Evolutionary conservation across 345 rosid species (phyloP).

Genomic region (Fremontodendron californicum): DNA sequence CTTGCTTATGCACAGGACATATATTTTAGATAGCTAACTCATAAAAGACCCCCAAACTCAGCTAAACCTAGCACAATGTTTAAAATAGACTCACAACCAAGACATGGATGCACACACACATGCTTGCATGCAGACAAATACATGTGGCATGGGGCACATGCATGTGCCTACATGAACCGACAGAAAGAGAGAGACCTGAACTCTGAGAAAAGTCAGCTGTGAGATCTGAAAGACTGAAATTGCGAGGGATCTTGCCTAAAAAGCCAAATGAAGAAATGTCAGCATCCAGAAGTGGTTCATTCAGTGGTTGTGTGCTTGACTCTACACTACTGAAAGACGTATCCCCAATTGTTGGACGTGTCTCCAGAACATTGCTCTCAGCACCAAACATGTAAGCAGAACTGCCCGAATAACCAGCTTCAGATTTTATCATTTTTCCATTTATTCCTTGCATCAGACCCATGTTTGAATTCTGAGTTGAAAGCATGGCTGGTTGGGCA

Average conservation of each 20-base stretch:
- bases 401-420: constrained; percentile 61
- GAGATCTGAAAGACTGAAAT: constrained; percentile 91
- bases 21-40: background rate
- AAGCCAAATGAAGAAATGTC: constrained; percentile 72
- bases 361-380: constrained; percentile 59
- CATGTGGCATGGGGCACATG: background rate
- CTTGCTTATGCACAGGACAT: background rate
- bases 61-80: background rate
- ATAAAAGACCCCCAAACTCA: background rate
- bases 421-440: constrained; percentile 83
- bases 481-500: constrained; percentile 51
- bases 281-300: constrained; percentile 66
- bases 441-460: constrained; percentile 75
- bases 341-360: constrained; percentile 63
- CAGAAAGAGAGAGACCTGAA: constrained; percentile 58
- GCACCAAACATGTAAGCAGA: constrained; percentile 67
- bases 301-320: constrained; percentile 65
- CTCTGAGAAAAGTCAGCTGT: constrained; percentile 84
- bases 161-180: background rate
- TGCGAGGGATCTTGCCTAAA: constrained; percentile 73
- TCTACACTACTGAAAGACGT: constrained; percentile 71
- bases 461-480: constrained; percentile 64
- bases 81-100: background rate
- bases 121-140: background rate
- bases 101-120: background rate